phyloP scores from a whole-genome alignment of 106 monocot genomes.

The Allium fistulosum region DNA sequence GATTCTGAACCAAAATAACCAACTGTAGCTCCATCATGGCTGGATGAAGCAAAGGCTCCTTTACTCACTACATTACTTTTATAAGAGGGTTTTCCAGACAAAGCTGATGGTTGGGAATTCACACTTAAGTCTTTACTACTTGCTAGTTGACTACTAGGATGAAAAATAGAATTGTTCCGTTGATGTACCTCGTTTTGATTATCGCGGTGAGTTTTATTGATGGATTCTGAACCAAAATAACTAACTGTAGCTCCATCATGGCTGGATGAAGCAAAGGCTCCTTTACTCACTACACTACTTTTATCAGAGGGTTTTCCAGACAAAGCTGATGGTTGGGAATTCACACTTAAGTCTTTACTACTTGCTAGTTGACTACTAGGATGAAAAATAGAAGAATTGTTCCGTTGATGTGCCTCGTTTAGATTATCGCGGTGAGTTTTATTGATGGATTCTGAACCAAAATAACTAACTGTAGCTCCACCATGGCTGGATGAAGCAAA shows the following conservation, averaged over 20 bases:
- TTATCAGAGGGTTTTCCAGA: background rate
- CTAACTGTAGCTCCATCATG: slow-evolving; percentile 8
- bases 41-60: slow-evolving; percentile 1
- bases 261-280: slow-evolving; percentile 2
- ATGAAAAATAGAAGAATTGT: slow-evolving; percentile 16
- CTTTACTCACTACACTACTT: slow-evolving; percentile 5
- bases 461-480: slow-evolving; percentile 11
- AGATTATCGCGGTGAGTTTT: too few species aligned
- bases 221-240: slow-evolving; percentile 10
- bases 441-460: slow-evolving; percentile 8
- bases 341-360: too few species aligned
- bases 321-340: background rate
- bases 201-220: background rate
- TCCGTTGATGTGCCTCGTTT: background rate
- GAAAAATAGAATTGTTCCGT: slow-evolving; percentile 11
- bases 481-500: background rate
- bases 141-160: slow-evolving; percentile 8
- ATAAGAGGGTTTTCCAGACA: background rate
- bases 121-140: too few species aligned
- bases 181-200: too few species aligned
- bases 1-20: slow-evolving; percentile 12
- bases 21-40: slow-evolving; percentile 7
- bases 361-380: slow-evolving; percentile 5
- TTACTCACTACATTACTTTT: slow-evolving; percentile 7
- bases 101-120: background rate